Conservation (phyloP, 768 basidiomycete species). For the Dentipellis sp. region DNA sequence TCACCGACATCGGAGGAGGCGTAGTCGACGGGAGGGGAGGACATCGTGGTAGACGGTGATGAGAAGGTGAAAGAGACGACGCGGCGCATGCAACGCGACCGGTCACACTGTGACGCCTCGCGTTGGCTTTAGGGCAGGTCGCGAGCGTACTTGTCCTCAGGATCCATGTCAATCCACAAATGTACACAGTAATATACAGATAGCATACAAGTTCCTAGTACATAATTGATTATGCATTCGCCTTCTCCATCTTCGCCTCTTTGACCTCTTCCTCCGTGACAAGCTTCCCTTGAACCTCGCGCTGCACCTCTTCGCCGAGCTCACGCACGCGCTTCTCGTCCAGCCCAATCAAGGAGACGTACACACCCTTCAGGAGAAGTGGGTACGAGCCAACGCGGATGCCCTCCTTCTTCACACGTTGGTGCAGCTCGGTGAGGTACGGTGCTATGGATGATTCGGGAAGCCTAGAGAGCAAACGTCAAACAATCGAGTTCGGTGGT, state of each 20-base stretch:
- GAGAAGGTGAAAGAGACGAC: not conserved
- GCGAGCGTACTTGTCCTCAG: not conserved
- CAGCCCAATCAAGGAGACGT: slow-evolving; percentile 50
- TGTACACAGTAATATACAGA: not conserved
- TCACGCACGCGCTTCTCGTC: slow-evolving; percentile 37
- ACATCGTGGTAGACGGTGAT: slow-evolving; percentile 5
- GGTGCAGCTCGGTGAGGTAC: slow-evolving; percentile 71
- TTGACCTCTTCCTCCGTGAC: slow-evolving; percentile 60
- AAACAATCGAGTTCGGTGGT: not conserved
- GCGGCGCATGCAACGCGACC: slow-evolving; percentile 9
- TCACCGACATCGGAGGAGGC: slow-evolving; percentile 13
- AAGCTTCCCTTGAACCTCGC: slow-evolving; percentile 45
- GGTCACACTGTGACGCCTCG: slow-evolving; percentile 14
- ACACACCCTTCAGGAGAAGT: slow-evolving; percentile 47
- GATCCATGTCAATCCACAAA: not conserved
- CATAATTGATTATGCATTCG: not conserved
- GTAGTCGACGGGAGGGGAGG: slow-evolving; percentile 13
- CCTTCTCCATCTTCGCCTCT: slow-evolving; percentile 31
- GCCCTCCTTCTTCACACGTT: slow-evolving; percentile 61
- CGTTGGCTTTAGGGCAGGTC: not conserved
- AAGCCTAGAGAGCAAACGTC: slow-evolving; percentile 15
- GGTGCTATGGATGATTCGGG: slow-evolving; percentile 86
- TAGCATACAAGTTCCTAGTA: not conserved
- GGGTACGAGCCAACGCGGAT: slow-evolving; percentile 82
- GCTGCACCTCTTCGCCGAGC: slow-evolving; percentile 55